Conservation (phyloP, 2,329 filamentous ascomycete species). For the Biscogniauxia sp. region DNA sequence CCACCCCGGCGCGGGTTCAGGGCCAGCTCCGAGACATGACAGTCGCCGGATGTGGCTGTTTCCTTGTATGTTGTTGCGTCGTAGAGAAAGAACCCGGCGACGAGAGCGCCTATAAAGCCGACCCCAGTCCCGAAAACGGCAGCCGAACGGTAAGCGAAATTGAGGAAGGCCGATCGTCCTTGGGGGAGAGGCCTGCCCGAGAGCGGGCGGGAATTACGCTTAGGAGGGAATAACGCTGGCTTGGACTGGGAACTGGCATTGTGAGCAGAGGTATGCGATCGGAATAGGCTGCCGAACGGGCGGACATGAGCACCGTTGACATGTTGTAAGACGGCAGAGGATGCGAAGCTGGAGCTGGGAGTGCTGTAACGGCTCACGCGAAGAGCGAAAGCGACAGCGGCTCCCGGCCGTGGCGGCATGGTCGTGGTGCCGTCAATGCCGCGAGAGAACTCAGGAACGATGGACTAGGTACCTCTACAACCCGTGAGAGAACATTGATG, state of each 20-base stretch:
- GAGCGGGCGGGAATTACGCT: slow-evolving; percentile 37
- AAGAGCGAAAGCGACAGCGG: slow-evolving; percentile 19
- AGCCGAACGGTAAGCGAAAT: slow-evolving; percentile 67
- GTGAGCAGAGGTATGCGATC: slow-evolving; percentile 12
- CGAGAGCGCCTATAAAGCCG: slow-evolving; percentile 63
- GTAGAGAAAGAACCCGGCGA: slow-evolving; percentile 88
- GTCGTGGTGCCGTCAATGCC: slow-evolving; percentile 8
- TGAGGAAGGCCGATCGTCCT: slow-evolving; percentile 45
- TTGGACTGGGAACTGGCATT: slow-evolving; percentile 8
- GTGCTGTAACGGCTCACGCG: slow-evolving; percentile 19
- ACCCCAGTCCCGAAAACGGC: slow-evolving; percentile 74
- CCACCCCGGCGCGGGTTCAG: slow-evolving; percentile 79
- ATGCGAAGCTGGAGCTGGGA: slow-evolving; percentile 13
- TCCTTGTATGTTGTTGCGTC: slow-evolving; percentile 89
- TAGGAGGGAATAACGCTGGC: slow-evolving; percentile 23
- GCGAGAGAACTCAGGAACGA: slow-evolving; percentile 15
- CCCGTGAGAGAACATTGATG: too few species aligned
- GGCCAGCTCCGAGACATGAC: slow-evolving; percentile 81
- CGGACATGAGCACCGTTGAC: slow-evolving; percentile 9
- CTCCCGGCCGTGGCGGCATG: slow-evolving; percentile 26
- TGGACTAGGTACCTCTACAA: neutral
- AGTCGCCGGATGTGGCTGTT: slow-evolving; percentile 62
- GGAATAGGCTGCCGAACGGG: slow-evolving; percentile 20
- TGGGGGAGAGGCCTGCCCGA: slow-evolving; percentile 55
- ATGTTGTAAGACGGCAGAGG: slow-evolving; percentile 5